These are phyloP conservation scores for Fusarium multiceps DNA, from an alignment of 2,329 filamentous ascomycete genomes.

Conservation along the genomic window DNA sequence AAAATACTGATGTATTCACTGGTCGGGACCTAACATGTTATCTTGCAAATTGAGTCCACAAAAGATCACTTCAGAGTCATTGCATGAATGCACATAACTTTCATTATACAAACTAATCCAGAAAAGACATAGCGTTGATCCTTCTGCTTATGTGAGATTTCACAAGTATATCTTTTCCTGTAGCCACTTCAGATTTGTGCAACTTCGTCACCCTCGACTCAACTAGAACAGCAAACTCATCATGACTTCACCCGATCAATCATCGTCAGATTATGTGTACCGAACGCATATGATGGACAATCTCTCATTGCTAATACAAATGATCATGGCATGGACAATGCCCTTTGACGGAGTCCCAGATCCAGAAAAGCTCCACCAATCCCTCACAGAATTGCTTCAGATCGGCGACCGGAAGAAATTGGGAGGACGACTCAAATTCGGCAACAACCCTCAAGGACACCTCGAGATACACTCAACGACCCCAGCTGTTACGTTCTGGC, in stretches of 20 bases:
- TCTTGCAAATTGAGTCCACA: no score
- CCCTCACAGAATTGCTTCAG: neutral
- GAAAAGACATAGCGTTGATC: accelerated
- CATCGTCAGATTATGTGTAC: neutral
- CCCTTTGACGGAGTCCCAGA: neutral
- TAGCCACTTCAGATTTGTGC: neutral
- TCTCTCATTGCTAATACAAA: neutral
- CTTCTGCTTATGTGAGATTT: neutral
- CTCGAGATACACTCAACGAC: neutral
- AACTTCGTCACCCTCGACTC: accelerated
- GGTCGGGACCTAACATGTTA: no score
- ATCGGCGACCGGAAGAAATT: neutral
- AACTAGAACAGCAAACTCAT: accelerated
- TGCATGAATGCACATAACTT: neutral
- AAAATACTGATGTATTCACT: no score
- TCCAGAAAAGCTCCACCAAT: neutral
- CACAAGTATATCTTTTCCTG: accelerated
- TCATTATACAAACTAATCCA: neutral
- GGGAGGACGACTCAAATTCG: neutral
- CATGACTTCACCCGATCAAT: accelerated
- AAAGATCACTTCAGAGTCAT: no score
- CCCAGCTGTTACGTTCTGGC: neutral
- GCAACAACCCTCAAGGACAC: neutral
- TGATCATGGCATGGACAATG: neutral
- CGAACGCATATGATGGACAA: constrained; percentile 2